These are phyloP conservation scores for Metarhizium humberi DNA, from an alignment of 2,329 filamentous ascomycete species.

Conservation along the genomic window DNA sequence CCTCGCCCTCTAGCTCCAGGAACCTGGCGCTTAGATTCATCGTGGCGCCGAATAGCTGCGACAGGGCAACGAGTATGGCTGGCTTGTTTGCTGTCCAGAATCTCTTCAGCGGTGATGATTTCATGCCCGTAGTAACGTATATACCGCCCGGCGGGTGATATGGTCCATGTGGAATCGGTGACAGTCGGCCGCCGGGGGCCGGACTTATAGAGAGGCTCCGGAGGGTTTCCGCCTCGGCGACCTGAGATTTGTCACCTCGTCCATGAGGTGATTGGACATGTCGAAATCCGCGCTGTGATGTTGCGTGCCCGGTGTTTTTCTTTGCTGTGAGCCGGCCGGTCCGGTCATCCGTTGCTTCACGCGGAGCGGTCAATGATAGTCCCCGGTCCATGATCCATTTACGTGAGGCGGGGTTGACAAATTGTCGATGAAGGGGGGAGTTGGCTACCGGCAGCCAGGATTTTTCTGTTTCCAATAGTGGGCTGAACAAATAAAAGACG, in stretches of 20 bases:
- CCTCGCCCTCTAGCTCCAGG: conserved; percentile 61
- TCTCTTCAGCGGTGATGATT: conserved; percentile 13
- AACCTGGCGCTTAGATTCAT: conserved; percentile 80
- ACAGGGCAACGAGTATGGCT: conserved; percentile 60
- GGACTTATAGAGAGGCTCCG: conserved; percentile 14
- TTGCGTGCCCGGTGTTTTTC: not conserved
- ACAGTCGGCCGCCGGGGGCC: conserved; percentile 11
- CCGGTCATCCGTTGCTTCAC: not conserved
- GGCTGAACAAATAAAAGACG: not conserved
- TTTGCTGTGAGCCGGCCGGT: not conserved
- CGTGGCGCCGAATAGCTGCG: conserved; percentile 71
- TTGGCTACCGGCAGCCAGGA: not conserved
- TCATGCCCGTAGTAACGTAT: not conserved
- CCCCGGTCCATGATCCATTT: not conserved
- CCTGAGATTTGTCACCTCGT: conserved; percentile 2
- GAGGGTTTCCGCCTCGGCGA: not conserved
- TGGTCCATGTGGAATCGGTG: conserved; percentile 8
- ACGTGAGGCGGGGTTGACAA: not conserved
- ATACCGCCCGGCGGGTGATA: conserved; percentile 1
- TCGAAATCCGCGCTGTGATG: not conserved
- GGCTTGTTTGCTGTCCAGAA: conserved; percentile 62
- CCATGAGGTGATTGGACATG: conserved; percentile 1
- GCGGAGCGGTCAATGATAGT: not conserved
- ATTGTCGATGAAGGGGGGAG: not conserved
- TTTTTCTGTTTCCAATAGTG: not conserved